Base-by-base conservation (phyloP, 2,329 filamentous ascomycete genomes). In the Monosporascus sp. region DNA sequence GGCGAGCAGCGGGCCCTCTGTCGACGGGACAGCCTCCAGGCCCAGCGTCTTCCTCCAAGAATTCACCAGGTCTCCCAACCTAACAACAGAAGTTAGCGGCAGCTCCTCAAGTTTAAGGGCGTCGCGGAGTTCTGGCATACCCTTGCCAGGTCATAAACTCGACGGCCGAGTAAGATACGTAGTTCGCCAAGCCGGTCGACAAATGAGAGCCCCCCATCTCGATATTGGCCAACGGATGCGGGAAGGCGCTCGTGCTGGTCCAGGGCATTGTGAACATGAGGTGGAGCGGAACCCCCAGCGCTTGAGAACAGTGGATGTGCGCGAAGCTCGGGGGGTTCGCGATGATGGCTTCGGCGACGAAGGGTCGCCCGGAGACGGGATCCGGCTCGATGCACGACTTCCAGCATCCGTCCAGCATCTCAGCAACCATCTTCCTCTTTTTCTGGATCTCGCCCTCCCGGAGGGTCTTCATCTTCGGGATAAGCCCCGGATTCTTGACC, bases 181-280 rank as follows among this genome's bases (percentile, higher is more conserved):
- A 91, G 61, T 92, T 94, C 0, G 88, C 81, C 5, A 81, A 82
- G 50, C 81, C 83, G 17, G 92, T 74, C 68, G 31, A 5, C 31
- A 94, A 80, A 3, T 87, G 87, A 7, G 91, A 89, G 3, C 88
- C 91, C 14, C 78, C 86, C 91, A 49, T 93, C 85, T 7, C 0
- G 85, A 94, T 84, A 55, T 91, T 91, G 0, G 89, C 89, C 27
- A 95, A 74, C 0, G 90, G 90, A 63, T 95, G 90, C 0, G 89
- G 88, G 58, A 94, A 94, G 0, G 86, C 80, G 63, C 88, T 83
- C 0, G 90, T 95, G 0, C 88, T 85, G 1, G 87, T 87, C 85
- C 89, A 95, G 0, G 90, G 90, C 89, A 95, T 94, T 1, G 91
- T 96, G 71, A 96, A 96, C 88, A 96, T 95, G 70, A 96, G 83